These are phyloP conservation scores for Apiotrichum porosum DNA, from an alignment of 1,284 basidiomycete species.

Conservation along the genomic window DNA sequence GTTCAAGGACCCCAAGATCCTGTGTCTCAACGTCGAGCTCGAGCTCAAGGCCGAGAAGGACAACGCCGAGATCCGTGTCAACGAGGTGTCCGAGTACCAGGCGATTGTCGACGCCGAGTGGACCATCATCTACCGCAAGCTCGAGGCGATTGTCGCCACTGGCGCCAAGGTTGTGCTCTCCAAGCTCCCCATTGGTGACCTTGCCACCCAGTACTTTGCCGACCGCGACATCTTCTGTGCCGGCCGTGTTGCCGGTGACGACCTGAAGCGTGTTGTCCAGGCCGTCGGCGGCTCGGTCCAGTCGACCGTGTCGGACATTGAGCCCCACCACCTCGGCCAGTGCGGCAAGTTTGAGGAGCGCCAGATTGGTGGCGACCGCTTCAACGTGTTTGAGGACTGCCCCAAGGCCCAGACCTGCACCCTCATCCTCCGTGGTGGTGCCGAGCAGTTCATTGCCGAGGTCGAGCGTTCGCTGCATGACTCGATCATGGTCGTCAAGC, in stretches of 20 bases:
- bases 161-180: conserved; percentile 97
- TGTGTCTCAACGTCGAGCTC: conserved; percentile 95
- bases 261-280: conserved; percentile 90
- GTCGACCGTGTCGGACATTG: conserved; percentile 91
- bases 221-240: conserved; percentile 99
- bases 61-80: conserved; percentile 96
- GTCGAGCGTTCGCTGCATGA: conserved; percentile 97
- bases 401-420: conserved; percentile 97
- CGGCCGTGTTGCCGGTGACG: conserved; percentile 84
- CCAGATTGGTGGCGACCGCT: conserved; percentile 95
- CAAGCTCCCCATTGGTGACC: conserved; percentile 96
- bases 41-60: conserved; percentile 99
- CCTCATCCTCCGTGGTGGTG: conserved; percentile 89
- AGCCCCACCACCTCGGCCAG: conserved; percentile 81
- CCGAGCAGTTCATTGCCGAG: conserved; percentile 98
- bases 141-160: conserved; percentile 92
- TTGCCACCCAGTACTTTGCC: conserved; percentile 99
- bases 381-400: conserved; percentile 93
- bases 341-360: conserved; percentile 90
- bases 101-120: conserved; percentile 99
- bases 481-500: conserved; percentile 98
- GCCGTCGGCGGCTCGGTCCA: conserved; percentile 94
- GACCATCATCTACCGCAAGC: conserved; percentile 98
- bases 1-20: conserved; percentile 81
- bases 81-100: conserved; percentile 95